phyloP scores from a whole-genome alignment of 2,329 filamentous ascomycete species.

The Myriosclerotinia curreyana region DNA sequence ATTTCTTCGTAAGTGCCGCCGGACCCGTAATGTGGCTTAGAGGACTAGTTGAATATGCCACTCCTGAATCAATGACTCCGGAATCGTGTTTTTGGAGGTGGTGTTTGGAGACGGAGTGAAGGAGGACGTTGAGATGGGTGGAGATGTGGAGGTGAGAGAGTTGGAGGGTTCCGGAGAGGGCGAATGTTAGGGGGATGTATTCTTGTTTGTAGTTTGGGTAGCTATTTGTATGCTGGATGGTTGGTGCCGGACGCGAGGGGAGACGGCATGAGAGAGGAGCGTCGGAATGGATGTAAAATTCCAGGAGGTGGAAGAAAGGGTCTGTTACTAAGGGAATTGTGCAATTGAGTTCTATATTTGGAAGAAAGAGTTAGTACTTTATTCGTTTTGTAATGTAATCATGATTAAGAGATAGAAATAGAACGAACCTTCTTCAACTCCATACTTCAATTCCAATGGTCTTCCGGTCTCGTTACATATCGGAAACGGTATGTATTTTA shows the following conservation, averaged over 20 bases:
- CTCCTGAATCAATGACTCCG: slow-evolving; percentile 81
- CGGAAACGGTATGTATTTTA: slow-evolving; percentile 90
- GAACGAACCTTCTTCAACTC: slow-evolving; percentile 54
- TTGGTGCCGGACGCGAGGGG: slow-evolving; percentile 66
- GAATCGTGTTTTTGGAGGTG: slow-evolving; percentile 62
- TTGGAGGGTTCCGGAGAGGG: slow-evolving; percentile 84
- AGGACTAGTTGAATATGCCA: slow-evolving; percentile 68
- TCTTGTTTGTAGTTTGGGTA: slow-evolving; percentile 44
- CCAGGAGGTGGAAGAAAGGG: slow-evolving; percentile 81
- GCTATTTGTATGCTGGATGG: slow-evolving; percentile 46
- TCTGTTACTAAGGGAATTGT: slow-evolving; percentile 75
- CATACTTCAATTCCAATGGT: slow-evolving; percentile 83
- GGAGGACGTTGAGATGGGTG: slow-evolving; percentile 82
- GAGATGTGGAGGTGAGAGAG: slow-evolving; percentile 85
- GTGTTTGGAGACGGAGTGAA: slow-evolving; percentile 64
- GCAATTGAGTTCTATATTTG: slow-evolving; percentile 83
- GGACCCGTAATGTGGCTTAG: slow-evolving; percentile 53
- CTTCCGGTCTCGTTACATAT: slow-evolving; percentile 82
- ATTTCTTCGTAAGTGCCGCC: slow-evolving; percentile 53
- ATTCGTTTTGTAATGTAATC: background rate
- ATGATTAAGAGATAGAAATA: background rate
- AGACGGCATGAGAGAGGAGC: slow-evolving; percentile 89
- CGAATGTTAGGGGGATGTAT: slow-evolving; percentile 84
- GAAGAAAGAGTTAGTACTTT: slow-evolving; percentile 32
- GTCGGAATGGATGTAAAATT: slow-evolving; percentile 98